phyloP scores from a whole-genome alignment of 768 basidiomycete genomes.

The Termitomyces sp. region DNA sequence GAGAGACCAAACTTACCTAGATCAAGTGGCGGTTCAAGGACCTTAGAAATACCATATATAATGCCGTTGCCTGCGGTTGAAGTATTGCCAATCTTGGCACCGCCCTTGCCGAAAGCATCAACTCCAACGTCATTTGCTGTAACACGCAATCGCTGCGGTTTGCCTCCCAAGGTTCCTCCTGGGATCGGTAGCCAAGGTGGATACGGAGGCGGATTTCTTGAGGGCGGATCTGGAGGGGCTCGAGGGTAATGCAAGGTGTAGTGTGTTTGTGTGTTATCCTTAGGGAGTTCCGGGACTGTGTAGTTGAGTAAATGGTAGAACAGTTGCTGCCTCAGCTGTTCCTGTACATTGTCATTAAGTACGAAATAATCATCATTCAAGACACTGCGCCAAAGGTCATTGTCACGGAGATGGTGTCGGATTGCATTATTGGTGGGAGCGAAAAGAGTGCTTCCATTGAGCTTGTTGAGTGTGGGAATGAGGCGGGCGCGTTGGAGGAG shows the following conservation, averaged over 20 bases:
- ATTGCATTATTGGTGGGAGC: slow-evolving; percentile 96
- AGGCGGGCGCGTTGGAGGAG: slow-evolving; percentile 83
- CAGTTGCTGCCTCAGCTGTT: slow-evolving; percentile 81
- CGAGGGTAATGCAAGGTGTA: slow-evolving; percentile 73
- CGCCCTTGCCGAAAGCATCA: slow-evolving; percentile 75
- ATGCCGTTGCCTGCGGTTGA: slow-evolving; percentile 69
- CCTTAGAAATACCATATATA: slow-evolving; percentile 65
- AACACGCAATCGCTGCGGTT: slow-evolving; percentile 77
- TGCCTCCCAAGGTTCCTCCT: slow-evolving; percentile 72
- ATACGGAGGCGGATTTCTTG: slow-evolving; percentile 60
- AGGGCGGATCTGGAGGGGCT: slow-evolving; percentile 49
- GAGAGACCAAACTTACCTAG: slow-evolving; percentile 47
- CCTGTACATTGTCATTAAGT: slow-evolving; percentile 74
- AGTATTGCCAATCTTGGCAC: slow-evolving; percentile 54
- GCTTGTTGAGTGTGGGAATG: slow-evolving; percentile 85
- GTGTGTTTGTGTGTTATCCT: slow-evolving; percentile 35
- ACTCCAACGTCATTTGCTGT: slow-evolving; percentile 59
- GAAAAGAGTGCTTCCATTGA: slow-evolving; percentile 81
- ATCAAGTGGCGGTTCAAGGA: slow-evolving; percentile 70
- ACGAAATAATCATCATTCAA: slow-evolving; percentile 30
- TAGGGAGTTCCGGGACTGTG: slow-evolving; percentile 45
- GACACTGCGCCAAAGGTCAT: slow-evolving; percentile 31
- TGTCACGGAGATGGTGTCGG: slow-evolving; percentile 33
- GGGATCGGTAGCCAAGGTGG: slow-evolving; percentile 86
- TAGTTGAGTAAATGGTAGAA: slow-evolving; percentile 93